Percentiles rank a stretch among this genome's conserved stretches.
Evolutionary conservation across 129 eudicot species (phyloP).

Genomic region (Smallanthus sonchifolius): DNA sequence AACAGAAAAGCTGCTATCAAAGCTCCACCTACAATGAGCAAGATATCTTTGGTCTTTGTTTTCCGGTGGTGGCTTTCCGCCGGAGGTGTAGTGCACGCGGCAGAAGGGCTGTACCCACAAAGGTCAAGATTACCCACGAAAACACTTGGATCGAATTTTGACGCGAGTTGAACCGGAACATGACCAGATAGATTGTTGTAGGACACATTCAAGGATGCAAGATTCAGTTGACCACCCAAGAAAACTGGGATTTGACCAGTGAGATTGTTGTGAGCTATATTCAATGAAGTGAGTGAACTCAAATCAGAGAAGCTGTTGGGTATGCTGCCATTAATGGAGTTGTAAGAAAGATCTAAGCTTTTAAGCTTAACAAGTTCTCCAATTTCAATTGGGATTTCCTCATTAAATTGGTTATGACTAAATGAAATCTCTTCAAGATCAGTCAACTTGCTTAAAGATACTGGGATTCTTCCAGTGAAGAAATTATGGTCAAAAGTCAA

Average conservation of each 20-base stretch:
- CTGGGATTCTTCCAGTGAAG: constrained; percentile 46
- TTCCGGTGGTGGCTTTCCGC: constrained; percentile 25
- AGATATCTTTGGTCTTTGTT: constrained; percentile 43
- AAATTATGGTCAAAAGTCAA: constrained; percentile 61
- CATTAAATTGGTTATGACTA: constrained; percentile 49
- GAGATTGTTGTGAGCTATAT: constrained; percentile 51
- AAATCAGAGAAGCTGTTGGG: constrained; percentile 49
- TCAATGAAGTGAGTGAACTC: constrained; percentile 36
- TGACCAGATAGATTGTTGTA: constrained; percentile 71
- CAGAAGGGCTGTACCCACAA: constrained; percentile 63
- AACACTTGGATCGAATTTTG: constrained; percentile 56
- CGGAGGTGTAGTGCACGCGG: constrained; percentile 44
- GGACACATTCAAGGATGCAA: constrained; percentile 67
- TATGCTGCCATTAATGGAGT: constrained; percentile 58
- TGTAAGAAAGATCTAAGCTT: constrained; percentile 57
- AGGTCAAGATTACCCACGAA: constrained; percentile 67
- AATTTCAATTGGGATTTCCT: constrained; percentile 44
- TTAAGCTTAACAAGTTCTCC: constrained; percentile 50
- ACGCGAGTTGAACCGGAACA: constrained; percentile 51
- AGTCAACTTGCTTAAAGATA: constrained; percentile 41
- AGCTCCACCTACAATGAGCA: constrained; percentile 63
- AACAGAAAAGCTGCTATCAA: constrained; percentile 48
- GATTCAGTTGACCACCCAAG: constrained; percentile 50
- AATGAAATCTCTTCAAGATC: constrained; percentile 48
- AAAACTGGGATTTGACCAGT: constrained; percentile 63